Evolutionary conservation across 2,329 filamentous ascomycete genomes (phyloP), one percentile per base, ranked within the genome.

Genomic region (Aspergillus niger): DNA sequence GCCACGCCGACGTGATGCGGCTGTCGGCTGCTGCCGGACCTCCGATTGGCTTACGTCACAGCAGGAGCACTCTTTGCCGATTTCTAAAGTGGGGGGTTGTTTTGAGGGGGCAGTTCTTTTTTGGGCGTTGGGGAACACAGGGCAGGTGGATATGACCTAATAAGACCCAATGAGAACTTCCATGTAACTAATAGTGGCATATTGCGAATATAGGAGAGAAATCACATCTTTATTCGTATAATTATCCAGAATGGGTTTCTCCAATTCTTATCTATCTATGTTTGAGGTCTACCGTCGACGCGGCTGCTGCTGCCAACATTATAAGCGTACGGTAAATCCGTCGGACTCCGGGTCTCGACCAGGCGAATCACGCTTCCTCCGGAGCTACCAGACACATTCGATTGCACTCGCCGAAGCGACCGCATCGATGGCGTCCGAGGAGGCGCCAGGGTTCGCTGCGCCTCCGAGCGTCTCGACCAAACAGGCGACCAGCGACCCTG

Each of bases 351-450:
- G 8, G 70, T 67, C 54, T 74, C 70, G 22, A 69, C 65, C 32
- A 77, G 63, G 15, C 73, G 75, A 64, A 79, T 77, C n/a, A 79
- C 76, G 64, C 76, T 79, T 11, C 72, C 74, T 28, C 63, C 72
- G 4, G 74, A 77, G 57, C 69, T 73, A 41, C 66, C 66, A 22
- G 76, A 77, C 20, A 69, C 62, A 49, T 67, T 69, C 15, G 76
- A 78, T 30, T 63, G 68, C 22, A 74, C 60, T 28, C 68, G 72
- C 20, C 69, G 69, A 22, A 79, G 61, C 24, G 77, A 77, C 38
- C 63, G 71, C 30, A 63, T 70, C 47, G 76, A 79, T n/a, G 74
- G 74, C 8, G 74, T 75, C 39, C 68, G 71, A 17, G 68, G 63
- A 8, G 58, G 26, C 20, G 61, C 63, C 47, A 48, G 57, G 30